These are phyloP conservation scores for Tolypocladium nubicola DNA, from an alignment of 2,329 filamentous ascomycete genomes.

Conservation along the genomic window DNA sequence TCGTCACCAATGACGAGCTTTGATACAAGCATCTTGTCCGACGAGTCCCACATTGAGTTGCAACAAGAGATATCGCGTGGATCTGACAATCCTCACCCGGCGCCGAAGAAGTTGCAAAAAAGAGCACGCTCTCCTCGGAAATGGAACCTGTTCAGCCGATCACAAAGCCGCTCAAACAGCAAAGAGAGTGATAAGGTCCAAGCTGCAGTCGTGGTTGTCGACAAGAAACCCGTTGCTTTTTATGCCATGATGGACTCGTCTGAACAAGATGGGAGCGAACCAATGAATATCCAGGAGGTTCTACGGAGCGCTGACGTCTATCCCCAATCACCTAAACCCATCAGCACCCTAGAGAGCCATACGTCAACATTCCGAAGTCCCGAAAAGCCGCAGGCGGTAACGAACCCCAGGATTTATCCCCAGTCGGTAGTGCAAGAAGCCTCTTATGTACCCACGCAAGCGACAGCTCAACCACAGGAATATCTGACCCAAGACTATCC, in stretches of 20 bases:
- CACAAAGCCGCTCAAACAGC: slow-evolving; percentile 35
- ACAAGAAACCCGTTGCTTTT: slow-evolving; percentile 44
- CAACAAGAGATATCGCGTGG: slow-evolving; percentile 24
- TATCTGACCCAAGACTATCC: too few relatives aligned
- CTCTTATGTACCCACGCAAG: not conserved
- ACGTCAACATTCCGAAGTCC: too few relatives aligned
- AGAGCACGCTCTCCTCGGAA: slow-evolving; percentile 44
- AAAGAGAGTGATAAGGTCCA: slow-evolving; percentile 26
- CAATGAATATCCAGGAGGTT: slow-evolving; percentile 29
- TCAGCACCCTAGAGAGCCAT: not conserved
- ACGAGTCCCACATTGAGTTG: slow-evolving; percentile 39
- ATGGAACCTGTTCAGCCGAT: slow-evolving; percentile 54
- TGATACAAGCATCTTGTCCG: slow-evolving; percentile 46
- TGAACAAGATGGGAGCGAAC: slow-evolving; percentile 39
- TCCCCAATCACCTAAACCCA: slow-evolving; percentile 8
- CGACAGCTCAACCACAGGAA: slow-evolving; percentile 1
- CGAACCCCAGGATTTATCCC: not conserved
- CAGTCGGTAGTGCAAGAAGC: not conserved
- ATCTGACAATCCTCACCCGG: slow-evolving; percentile 14
- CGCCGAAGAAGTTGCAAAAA: slow-evolving; percentile 46
- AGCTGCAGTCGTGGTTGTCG: slow-evolving; percentile 36
- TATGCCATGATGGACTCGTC: slow-evolving; percentile 53
- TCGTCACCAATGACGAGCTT: slow-evolving; percentile 42
- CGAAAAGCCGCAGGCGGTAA: not conserved
- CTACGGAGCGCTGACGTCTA: slow-evolving; percentile 38